phyloP scores from a whole-genome alignment of 202 grass and related monocot species.

The Digitaria exilis region DNA sequence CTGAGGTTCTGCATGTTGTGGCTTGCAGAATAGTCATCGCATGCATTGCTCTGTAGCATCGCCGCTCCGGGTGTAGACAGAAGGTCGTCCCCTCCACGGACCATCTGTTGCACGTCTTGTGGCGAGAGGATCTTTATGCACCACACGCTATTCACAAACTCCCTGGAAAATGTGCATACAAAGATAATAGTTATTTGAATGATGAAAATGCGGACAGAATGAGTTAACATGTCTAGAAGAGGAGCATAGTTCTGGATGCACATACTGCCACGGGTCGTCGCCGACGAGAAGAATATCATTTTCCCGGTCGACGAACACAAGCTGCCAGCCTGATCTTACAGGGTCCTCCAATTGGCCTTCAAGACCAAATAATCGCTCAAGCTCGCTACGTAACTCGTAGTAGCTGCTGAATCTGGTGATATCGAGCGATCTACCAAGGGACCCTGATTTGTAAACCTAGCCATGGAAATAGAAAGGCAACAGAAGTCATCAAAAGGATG shows the following conservation, averaged over 20 bases:
- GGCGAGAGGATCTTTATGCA: constrained; percentile 93
- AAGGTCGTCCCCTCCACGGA: constrained; percentile 51
- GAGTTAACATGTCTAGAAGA: not conserved
- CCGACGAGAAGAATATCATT: constrained; percentile 96
- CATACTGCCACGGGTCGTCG: constrained; percentile 97
- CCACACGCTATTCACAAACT: constrained; percentile 94
- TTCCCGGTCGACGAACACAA: constrained; percentile 98
- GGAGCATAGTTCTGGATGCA: not conserved
- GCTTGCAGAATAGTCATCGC: constrained; percentile 51
- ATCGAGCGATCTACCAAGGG: constrained; percentile 86
- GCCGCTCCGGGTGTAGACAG: constrained; percentile 49
- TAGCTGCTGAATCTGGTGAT: constrained; percentile 91
- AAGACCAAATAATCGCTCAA: constrained; percentile 89
- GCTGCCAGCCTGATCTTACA: constrained; percentile 99
- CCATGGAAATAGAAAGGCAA: constrained; percentile 5
- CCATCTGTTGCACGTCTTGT: constrained; percentile 82
- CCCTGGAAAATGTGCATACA: constrained; percentile 51
- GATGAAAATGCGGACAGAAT: not conserved
- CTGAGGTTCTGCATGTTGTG: constrained; percentile 64
- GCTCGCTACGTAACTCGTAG: constrained; percentile 75
- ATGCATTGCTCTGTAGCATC: constrained; percentile 50
- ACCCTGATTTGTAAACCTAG: constrained; percentile 96
- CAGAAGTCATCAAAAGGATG: not conserved
- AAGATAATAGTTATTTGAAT: constrained; percentile 14
- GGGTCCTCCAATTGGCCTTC: constrained; percentile 82